Percentiles rank a stretch among this genome's conserved stretches.
phyloP scores from a whole-genome alignment of 202 grass and related monocot genomes.

The Brachypodium distachyon region DNA sequence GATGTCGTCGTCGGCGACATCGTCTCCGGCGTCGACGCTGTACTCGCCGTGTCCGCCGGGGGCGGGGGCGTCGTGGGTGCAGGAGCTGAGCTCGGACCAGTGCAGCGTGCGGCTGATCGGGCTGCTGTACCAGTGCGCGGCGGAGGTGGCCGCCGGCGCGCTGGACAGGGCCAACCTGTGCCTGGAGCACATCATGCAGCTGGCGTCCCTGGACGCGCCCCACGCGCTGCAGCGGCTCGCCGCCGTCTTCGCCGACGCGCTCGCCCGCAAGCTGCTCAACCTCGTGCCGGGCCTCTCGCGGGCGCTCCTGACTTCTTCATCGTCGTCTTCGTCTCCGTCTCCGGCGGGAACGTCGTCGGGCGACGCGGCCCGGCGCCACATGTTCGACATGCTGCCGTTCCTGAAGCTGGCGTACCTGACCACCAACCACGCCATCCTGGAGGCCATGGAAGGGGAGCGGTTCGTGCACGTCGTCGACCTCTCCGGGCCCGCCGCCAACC shows the following conservation, averaged over 20 bases:
- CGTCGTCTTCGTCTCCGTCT: not conserved
- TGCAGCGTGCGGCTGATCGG: slow-evolving; percentile 37
- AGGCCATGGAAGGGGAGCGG: slow-evolving; percentile 50
- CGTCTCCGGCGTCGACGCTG: slow-evolving; percentile 39
- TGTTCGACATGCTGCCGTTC: slow-evolving; percentile 60
- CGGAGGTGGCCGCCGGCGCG: slow-evolving; percentile 27
- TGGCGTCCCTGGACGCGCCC: slow-evolving; percentile 30
- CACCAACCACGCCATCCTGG: slow-evolving; percentile 52
- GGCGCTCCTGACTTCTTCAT: slow-evolving; percentile 25
- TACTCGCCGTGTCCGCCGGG: slow-evolving; percentile 18
- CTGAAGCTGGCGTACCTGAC: slow-evolving; percentile 29
- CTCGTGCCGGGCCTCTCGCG: slow-evolving; percentile 18
- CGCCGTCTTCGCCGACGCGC: slow-evolving; percentile 54
- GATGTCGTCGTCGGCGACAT: slow-evolving; percentile 22
- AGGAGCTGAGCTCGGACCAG: slow-evolving; percentile 41
- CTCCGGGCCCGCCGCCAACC: slow-evolving; percentile 29
- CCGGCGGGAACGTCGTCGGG: not conserved
- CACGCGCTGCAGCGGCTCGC: slow-evolving; percentile 54
- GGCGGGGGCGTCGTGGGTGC: slow-evolving; percentile 1
- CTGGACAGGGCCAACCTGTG: slow-evolving; percentile 41
- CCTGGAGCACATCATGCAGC: slow-evolving; percentile 46
- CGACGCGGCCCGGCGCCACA: slow-evolving; percentile 24
- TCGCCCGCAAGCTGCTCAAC: slow-evolving; percentile 26
- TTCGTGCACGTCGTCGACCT: slow-evolving; percentile 57
- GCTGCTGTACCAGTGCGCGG: slow-evolving; percentile 44